Evolutionary conservation across 169 alveolate species (phyloP), one percentile per base, ranked within the genome.

Genomic region (Theileria sp.): DNA sequence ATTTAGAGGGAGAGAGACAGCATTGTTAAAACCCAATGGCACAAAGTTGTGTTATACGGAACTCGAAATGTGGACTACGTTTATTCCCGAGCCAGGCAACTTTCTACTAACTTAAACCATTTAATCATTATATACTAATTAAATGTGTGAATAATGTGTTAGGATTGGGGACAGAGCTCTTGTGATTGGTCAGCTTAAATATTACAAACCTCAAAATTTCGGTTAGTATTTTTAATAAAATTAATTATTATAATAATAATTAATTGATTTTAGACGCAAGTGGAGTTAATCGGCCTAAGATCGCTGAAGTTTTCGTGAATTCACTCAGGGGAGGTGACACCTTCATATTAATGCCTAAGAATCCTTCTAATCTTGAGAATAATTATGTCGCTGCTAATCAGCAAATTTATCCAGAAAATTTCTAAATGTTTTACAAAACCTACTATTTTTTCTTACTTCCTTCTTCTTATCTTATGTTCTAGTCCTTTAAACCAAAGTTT

Each of bases 161-260:
- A 85, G 91, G 25, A 87, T 85, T 19, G 91, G 91, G 26, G 91
- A 85, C 25, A 79, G 60, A 4, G 91, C 84, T 13, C 74, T 78
- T 44, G 87, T 73, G 6, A 56, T 77, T 3, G 91, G 91, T 1
- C 67, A 54, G 12, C 75, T 85, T 4, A 51, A 71, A n/a, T 85
- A 85, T 76, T 78, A 73, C 75, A 30, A 28, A 30, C 80, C 81
- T 36, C 80, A 34, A 56, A n/a, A 28, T 25, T 23, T 17, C 19
- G 80, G 86, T 76, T 50, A 0, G 26, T 69, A 1, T 5, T 32
- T 56, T 21, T 7, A 5, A 9, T 3, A 38, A 72, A 72, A 34
- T 9, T 36, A 72, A 13, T 23, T 1, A 8, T 25, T 5, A 25
- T 32, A 28, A 26, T 15, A 13, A 10, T 34, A 68, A 34, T 68